Conservation (phyloP, 176 grass and related monocot genomes). For the Calamus simplicifolius region DNA sequence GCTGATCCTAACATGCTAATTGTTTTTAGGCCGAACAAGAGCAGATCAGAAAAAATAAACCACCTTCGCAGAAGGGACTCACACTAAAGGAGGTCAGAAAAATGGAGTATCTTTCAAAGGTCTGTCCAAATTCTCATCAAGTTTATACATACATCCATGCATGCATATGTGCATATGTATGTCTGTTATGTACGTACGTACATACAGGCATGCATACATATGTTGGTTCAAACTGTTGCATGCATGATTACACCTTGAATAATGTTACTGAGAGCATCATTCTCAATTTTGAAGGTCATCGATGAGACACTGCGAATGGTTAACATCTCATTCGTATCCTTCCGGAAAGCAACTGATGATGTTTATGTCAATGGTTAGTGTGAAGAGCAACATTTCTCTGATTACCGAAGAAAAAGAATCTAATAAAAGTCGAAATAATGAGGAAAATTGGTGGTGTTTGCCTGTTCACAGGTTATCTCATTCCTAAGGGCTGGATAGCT, state of each 20-base stretch:
- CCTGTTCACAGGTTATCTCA: conserved; percentile 54
- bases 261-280: background rate
- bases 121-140: background rate
- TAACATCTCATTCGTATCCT: conserved; percentile 84
- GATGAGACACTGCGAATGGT: conserved; percentile 80
- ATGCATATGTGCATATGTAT: too few relatives aligned
- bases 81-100: conserved; percentile 75
- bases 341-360: conserved; percentile 57
- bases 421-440: background rate
- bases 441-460: background rate
- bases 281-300: conserved; percentile 39
- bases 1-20: background rate
- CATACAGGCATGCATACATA: too few relatives aligned
- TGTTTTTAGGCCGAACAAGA: conserved; percentile 74
- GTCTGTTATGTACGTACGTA: too few relatives aligned
- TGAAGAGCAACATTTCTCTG: background rate
- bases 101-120: conserved; percentile 95
- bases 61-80: conserved; percentile 45
- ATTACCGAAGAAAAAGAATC: background rate
- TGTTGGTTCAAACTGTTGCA: background rate
- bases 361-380: conserved; percentile 54
- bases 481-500: conserved; percentile 82
- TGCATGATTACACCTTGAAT: background rate
- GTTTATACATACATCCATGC: too few relatives aligned
- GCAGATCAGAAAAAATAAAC: conserved; percentile 54